phyloP scores from a whole-genome alignment of 306 rosid genomes.

The Alnus glutinosa region DNA sequence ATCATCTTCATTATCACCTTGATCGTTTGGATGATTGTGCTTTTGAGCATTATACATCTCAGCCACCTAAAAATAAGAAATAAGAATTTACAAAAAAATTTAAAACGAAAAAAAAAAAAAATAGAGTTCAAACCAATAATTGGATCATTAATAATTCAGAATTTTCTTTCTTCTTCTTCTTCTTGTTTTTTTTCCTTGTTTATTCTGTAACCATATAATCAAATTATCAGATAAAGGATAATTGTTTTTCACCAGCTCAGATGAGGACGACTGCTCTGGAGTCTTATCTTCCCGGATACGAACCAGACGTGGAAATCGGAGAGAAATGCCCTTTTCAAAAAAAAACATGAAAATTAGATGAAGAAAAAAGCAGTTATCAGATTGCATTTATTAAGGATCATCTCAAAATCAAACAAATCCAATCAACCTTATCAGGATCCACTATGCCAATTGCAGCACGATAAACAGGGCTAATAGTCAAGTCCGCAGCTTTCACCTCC shows the following conservation, averaged over 20 bases:
- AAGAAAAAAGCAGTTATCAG: slow-evolving; percentile 13
- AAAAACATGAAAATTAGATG: slow-evolving; percentile 19
- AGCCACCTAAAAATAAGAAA: slow-evolving; percentile 61
- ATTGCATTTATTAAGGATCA: slow-evolving; percentile 20
- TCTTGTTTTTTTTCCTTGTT: slow-evolving; percentile 7
- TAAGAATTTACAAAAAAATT: background rate
- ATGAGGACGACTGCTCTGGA: slow-evolving; percentile 81
- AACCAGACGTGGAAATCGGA: slow-evolving; percentile 80
- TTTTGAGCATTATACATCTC: slow-evolving; percentile 84
- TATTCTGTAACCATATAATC: background rate
- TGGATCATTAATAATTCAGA: slow-evolving; percentile 11
- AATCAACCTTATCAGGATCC: slow-evolving; percentile 67
- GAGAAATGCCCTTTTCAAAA: slow-evolving; percentile 74
- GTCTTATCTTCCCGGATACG: slow-evolving; percentile 82
- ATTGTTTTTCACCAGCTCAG: slow-evolving; percentile 64
- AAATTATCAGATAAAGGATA: slow-evolving; percentile 14
- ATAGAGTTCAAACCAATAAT: background rate
- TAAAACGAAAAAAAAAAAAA: background rate
- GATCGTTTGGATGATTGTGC: slow-evolving; percentile 52
- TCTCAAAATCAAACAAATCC: background rate
- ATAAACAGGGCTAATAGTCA: slow-evolving; percentile 92
- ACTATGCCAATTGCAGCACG: slow-evolving; percentile 87
- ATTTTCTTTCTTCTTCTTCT: background rate
- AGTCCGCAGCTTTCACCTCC: slow-evolving; percentile 97
- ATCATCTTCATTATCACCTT: slow-evolving; percentile 66